Conservation (phyloP, 352 stramenopile genomes). For the Phytopythium cucurbitacearum region DNA sequence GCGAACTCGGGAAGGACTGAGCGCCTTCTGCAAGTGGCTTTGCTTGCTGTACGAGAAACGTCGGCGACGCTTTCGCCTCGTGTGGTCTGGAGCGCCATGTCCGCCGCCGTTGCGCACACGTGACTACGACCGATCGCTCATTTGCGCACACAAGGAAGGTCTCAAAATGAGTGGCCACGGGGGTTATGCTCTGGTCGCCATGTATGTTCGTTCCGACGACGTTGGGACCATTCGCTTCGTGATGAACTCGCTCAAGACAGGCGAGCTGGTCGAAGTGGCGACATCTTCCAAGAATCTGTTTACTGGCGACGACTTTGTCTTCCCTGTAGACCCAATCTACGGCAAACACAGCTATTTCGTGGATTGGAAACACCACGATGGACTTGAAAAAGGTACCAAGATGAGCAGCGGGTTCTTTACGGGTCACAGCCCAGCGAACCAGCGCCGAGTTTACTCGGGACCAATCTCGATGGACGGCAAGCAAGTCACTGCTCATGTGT, state of each 20-base stretch:
- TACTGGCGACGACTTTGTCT: conserved; percentile 17
- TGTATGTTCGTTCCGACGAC: conserved; percentile 33
- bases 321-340: neutral
- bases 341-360: neutral
- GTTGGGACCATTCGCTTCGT: conserved; percentile 36
- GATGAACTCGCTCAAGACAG: conserved; percentile 9
- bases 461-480: conserved; percentile 17
- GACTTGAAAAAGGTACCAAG: too few relatives aligned
- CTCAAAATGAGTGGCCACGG: conserved; percentile 14
- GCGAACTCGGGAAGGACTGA: conserved; percentile 29
- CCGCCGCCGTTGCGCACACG: conserved; percentile 44
- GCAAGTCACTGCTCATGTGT: conserved; percentile 16
- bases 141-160: conserved; percentile 64
- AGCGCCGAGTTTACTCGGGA: conserved; percentile 31
- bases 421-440: too few relatives aligned
- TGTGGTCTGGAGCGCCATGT: conserved; percentile 55
- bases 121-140: conserved; percentile 40
- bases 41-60: conserved; percentile 56
- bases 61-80: conserved; percentile 37
- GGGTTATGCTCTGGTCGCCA: conserved; percentile 22
- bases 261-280: conserved; percentile 12
- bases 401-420: too few relatives aligned
- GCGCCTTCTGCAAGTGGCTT: conserved; percentile 54
- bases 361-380: neutral
- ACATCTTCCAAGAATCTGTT: conserved; percentile 20